These are phyloP conservation scores for Umbelopsis sp. DNA, from an alignment of 371 early-diverging fungal genomes.

Conservation along the genomic window DNA sequence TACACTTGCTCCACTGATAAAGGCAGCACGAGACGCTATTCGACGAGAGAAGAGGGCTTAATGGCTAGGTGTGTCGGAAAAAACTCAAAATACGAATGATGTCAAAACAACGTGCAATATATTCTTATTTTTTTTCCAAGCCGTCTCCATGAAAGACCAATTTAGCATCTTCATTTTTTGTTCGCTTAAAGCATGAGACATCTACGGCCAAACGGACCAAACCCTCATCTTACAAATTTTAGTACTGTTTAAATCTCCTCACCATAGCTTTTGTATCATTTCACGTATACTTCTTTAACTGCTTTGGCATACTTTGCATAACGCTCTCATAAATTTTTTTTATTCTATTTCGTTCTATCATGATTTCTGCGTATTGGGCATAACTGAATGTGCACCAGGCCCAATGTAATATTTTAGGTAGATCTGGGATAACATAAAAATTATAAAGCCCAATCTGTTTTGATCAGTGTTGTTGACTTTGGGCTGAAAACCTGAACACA, in stretches of 20 bases:
- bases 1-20: slow-evolving; percentile 88
- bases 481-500: no score
- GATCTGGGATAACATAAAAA: no score
- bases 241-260: background rate
- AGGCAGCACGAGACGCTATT: slow-evolving; percentile 72
- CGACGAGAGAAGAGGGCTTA: slow-evolving; percentile 18
- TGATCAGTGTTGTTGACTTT: no score
- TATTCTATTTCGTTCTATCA: no score
- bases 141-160: background rate
- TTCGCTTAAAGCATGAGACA: background rate
- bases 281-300: background rate
- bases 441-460: no score
- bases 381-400: no score
- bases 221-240: background rate
- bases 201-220: background rate
- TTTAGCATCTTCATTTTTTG: background rate
- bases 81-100: no score
- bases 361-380: no score
- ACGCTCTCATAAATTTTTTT: no score
- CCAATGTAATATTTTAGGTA: no score
- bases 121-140: background rate
- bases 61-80: background rate
- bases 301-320: no score
- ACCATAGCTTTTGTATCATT: slow-evolving; percentile 1
- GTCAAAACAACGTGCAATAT: no score